Percentiles rank a stretch among this genome's conserved stretches.
These are phyloP conservation scores for Serpula lacrymans DNA, from an alignment of 768 basidiomycete genomes.

Conservation along the genomic window DNA sequence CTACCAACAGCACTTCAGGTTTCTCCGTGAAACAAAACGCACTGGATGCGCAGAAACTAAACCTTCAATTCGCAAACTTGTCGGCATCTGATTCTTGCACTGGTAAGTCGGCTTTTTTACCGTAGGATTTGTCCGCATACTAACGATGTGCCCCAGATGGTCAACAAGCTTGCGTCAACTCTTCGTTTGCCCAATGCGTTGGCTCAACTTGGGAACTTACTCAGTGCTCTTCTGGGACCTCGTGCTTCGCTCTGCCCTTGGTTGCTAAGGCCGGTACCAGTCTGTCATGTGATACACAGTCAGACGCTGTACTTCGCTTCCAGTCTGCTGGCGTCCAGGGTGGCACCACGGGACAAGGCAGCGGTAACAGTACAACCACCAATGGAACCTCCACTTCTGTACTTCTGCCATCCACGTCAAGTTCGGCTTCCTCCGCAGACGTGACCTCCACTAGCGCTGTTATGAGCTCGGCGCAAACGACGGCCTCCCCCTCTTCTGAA, in stretches of 20 bases:
- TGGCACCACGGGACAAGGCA: slow-evolving; percentile 41
- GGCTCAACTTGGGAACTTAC: slow-evolving; percentile 30
- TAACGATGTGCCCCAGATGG: slow-evolving; percentile 16
- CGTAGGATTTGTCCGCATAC: neutral
- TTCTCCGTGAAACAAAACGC: slow-evolving; percentile 28
- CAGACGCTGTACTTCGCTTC: slow-evolving; percentile 42
- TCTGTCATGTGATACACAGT: slow-evolving; percentile 45
- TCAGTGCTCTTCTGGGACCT: slow-evolving; percentile 27
- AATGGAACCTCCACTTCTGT: neutral
- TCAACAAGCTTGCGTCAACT: slow-evolving; percentile 33
- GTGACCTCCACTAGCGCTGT: neutral
- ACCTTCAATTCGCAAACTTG: slow-evolving; percentile 30
- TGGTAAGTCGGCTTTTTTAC: slow-evolving; percentile 15
- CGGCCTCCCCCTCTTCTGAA: no score
- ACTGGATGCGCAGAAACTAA: slow-evolving; percentile 34
- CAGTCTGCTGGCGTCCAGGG: slow-evolving; percentile 40
- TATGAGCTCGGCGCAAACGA: neutral
- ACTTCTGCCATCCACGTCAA: neutral
- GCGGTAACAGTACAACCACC: slow-evolving; percentile 3
- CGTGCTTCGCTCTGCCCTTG: slow-evolving; percentile 41
- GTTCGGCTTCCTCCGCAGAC: neutral
- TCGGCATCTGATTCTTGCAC: slow-evolving; percentile 25
- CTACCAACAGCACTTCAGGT: slow-evolving; percentile 12
- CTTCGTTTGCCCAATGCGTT: slow-evolving; percentile 39
- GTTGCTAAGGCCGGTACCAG: slow-evolving; percentile 40